Conservation (phyloP, 176 grass and related monocot species). For the Thalia dealbata region DNA sequence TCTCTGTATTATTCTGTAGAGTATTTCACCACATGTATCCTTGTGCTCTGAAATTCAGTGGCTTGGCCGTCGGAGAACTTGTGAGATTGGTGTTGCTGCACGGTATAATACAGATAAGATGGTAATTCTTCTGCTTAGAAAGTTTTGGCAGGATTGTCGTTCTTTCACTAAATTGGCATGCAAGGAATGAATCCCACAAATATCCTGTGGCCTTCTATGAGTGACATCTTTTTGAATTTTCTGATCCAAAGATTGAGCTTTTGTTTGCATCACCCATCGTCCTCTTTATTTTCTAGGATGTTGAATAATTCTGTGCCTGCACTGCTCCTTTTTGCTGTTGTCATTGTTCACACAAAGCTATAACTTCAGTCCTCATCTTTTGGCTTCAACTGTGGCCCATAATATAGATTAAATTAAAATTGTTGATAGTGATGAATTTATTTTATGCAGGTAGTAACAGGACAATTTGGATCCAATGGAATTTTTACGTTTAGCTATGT, state of each 20-base stretch:
- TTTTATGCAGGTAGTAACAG: constrained; percentile 50
- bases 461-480: constrained; percentile 48
- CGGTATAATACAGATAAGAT: constrained; percentile 66
- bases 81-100: constrained; percentile 60
- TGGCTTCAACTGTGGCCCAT: too few species aligned
- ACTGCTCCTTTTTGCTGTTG: not conserved
- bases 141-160: not conserved
- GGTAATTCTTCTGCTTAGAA: constrained; percentile 23
- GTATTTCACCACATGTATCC: constrained; percentile 65
- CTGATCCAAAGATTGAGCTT: not conserved
- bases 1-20: constrained; percentile 33
- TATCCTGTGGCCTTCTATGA: not conserved
- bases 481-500: constrained; percentile 55
- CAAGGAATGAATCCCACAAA: not conserved
- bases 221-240: not conserved
- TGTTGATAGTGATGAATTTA: not conserved
- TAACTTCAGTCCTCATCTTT: not conserved
- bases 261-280: not conserved
- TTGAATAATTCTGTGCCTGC: not conserved
- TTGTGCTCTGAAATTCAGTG: constrained; percentile 63
- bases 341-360: not conserved
- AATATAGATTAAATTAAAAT: not conserved
- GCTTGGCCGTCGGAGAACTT: constrained; percentile 52
- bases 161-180: not conserved
- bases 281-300: not conserved